phyloP scores from a whole-genome alignment of 495 filamentous ascomycete genomes.

The Neurospora sublineolata region DNA sequence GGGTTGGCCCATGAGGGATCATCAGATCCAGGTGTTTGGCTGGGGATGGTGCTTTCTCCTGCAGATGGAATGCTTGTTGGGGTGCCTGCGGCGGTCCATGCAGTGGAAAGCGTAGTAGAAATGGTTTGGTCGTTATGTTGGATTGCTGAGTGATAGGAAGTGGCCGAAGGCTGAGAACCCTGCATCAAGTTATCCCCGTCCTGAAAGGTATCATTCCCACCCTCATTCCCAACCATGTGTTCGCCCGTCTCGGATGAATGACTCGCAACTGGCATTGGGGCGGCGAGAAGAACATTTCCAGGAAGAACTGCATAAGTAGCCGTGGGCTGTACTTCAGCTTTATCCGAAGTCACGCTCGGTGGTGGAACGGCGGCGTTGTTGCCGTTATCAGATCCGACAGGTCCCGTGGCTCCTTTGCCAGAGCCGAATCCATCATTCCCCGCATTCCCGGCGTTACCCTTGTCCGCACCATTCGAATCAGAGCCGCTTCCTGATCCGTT shows the following conservation, averaged over 20 bases:
- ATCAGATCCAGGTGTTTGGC: neutral
- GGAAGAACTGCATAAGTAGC: neutral
- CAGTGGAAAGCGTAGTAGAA: neutral
- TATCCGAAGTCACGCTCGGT: neutral
- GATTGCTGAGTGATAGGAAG: neutral
- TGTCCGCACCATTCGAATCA: neutral
- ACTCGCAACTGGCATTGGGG: neutral
- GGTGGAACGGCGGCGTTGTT: neutral
- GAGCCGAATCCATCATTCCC: constrained; percentile 1
- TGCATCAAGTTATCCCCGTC: neutral
- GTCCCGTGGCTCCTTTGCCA: neutral
- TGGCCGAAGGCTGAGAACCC: neutral
- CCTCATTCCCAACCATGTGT: neutral
- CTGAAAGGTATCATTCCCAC: neutral
- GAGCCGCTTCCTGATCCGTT: neutral
- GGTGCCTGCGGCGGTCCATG: neutral
- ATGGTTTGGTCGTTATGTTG: neutral
- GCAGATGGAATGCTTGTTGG: neutral
- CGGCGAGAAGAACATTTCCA: neutral
- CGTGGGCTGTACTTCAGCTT: neutral
- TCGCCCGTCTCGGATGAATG: neutral
- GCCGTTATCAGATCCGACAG: neutral
- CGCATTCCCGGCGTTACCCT: neutral
- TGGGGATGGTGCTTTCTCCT: neutral
- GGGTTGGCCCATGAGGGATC: neutral